Conservation (phyloP, 768 basidiomycete species). For the Auricularia heimuer region DNA sequence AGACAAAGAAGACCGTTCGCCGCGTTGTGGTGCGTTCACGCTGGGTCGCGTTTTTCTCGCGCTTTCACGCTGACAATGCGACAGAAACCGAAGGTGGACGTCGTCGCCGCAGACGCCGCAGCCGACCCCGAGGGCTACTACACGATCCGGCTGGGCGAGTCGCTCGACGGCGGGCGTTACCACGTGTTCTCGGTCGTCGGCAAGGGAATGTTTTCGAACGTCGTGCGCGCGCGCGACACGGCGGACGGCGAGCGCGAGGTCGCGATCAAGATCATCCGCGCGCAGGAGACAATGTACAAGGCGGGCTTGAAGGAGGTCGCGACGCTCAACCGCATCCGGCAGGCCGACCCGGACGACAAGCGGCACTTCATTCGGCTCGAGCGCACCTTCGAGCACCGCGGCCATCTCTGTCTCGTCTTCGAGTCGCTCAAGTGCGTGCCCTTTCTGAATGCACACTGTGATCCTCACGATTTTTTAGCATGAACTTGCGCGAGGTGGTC, state of each 20-base stretch:
- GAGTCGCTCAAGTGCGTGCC: conserved; percentile 73
- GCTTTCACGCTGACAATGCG: not conserved
- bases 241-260: conserved; percentile 58
- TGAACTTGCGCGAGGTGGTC: conserved; percentile 96
- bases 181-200: conserved; percentile 93
- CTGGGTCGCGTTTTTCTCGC: not conserved
- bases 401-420: conserved; percentile 92
- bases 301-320: conserved; percentile 88
- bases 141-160: conserved; percentile 85
- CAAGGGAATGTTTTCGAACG: conserved; percentile 98
- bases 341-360: conserved; percentile 93
- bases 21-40: conserved; percentile 36
- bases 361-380: conserved; percentile 92
- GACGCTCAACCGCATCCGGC: conserved; percentile 76
- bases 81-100: conserved; percentile 46
- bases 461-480: conserved; percentile 35
- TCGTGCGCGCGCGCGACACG: conserved; percentile 67
- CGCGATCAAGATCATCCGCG: conserved; percentile 93
- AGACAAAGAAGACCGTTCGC: conserved; percentile 43
- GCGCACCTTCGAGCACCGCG: conserved; percentile 92
- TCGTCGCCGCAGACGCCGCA: conserved; percentile 75
- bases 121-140: conserved; percentile 96
- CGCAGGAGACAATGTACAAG: conserved; percentile 96
- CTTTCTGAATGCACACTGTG: no score
- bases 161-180: conserved; percentile 84